Percentiles rank a stretch among this genome's conserved stretches.
Conservation (phyloP, 768 basidiomycete genomes). For the Boletus sp. region DNA sequence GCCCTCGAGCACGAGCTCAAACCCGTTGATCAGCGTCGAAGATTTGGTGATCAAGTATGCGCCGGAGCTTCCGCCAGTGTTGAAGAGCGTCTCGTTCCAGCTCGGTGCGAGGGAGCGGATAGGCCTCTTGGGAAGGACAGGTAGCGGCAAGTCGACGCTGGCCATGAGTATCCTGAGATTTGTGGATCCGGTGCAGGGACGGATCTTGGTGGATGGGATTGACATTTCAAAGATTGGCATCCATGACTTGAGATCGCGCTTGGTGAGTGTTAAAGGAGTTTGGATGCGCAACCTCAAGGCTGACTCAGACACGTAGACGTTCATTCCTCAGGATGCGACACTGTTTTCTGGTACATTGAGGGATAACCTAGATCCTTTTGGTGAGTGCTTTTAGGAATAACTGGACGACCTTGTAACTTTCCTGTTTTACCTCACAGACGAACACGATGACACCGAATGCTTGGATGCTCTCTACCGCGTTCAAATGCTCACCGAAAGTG, state of each 20-base stretch:
- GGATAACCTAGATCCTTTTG: slow-evolving; percentile 73
- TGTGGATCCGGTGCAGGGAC: slow-evolving; percentile 72
- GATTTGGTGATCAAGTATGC: slow-evolving; percentile 80
- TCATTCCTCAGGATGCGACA: slow-evolving; percentile 74
- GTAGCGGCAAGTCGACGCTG: slow-evolving; percentile 79
- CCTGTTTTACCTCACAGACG: slow-evolving; percentile 37
- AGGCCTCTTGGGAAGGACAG: slow-evolving; percentile 79
- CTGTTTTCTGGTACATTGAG: slow-evolving; percentile 78
- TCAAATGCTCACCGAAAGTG: slow-evolving; percentile 61
- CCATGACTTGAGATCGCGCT: slow-evolving; percentile 73
- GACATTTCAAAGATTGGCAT: slow-evolving; percentile 85
- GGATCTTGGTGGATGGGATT: slow-evolving; percentile 81
- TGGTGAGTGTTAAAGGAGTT: slow-evolving; percentile 42
- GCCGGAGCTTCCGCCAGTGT: slow-evolving; percentile 76
- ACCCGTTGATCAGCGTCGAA: slow-evolving; percentile 63
- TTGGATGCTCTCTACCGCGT: slow-evolving; percentile 79
- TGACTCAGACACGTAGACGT: slow-evolving; percentile 47
- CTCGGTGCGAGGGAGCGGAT: slow-evolving; percentile 71
- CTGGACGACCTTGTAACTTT: neutral
- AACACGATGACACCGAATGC: slow-evolving; percentile 77
- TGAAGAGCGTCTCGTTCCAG: slow-evolving; percentile 71
- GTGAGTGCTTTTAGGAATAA: slow-evolving; percentile 25
- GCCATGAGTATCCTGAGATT: slow-evolving; percentile 86
- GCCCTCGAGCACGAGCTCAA: slow-evolving; percentile 69
- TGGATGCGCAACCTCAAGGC: neutral